Conservation (phyloP, 352 stramenopile species). For the Thraustotheca clavata region DNA sequence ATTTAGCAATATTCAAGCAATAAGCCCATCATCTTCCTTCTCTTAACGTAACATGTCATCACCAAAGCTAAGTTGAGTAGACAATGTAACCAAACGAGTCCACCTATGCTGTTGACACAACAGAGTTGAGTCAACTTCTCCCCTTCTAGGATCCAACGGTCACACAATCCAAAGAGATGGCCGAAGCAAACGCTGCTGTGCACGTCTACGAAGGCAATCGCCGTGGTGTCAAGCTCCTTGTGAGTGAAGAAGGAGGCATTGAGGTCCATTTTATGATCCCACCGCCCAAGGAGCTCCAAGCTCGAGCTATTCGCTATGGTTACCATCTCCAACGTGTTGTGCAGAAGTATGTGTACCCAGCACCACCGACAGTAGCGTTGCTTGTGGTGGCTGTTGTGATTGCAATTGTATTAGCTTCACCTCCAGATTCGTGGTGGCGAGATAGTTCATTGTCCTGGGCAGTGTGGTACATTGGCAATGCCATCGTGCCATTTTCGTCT, state of each 20-base stretch:
- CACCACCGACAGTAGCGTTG: conserved; percentile 52
- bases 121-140: background rate
- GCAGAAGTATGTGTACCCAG: conserved; percentile 66
- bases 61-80: too few species aligned
- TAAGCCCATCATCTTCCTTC: too few species aligned
- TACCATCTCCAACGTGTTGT: conserved; percentile 69
- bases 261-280: conserved; percentile 80
- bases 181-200: conserved; percentile 78
- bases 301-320: conserved; percentile 41
- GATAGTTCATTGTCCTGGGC: conserved; percentile 56
- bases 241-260: conserved; percentile 67
- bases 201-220: conserved; percentile 83
- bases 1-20: too few species aligned
- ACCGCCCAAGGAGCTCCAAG: conserved; percentile 63
- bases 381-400: conserved; percentile 47
- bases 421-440: conserved; percentile 80
- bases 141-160: background rate
- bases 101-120: background rate
- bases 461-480: conserved; percentile 75
- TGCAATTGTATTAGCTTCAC: conserved; percentile 42
- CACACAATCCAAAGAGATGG: conserved; percentile 38
- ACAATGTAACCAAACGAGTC: too few species aligned
- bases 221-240: conserved; percentile 75
- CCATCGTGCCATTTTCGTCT: conserved; percentile 59
- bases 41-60: too few species aligned